Percentiles rank a stretch among this genome's conserved stretches.
phyloP scores from a whole-genome alignment of 495 filamentous ascomycete genomes.

The Penicillium steckii region DNA sequence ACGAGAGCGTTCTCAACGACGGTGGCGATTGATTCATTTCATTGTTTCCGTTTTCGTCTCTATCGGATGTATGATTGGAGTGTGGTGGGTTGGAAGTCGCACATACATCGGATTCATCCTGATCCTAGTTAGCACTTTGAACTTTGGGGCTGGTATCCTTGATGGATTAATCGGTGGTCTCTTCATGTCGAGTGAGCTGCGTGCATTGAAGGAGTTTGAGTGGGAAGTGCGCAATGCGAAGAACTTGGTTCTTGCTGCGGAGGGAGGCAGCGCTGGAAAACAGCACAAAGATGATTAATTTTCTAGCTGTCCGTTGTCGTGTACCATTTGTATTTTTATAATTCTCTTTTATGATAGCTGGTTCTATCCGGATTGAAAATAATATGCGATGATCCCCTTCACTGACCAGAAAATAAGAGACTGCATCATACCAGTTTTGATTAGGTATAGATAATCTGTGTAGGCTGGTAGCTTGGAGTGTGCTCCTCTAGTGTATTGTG shows the following conservation, averaged over 20 bases:
- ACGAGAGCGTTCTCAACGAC: slow-evolving; percentile 69
- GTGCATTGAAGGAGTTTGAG: slow-evolving; percentile 88
- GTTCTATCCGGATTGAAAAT: no score
- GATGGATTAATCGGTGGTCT: slow-evolving; percentile 84
- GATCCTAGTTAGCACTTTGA: slow-evolving; percentile 72
- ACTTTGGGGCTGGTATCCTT: slow-evolving; percentile 70
- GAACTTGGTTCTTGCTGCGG: slow-evolving; percentile 26
- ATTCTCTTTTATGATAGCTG: no score
- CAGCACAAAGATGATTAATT: no score
- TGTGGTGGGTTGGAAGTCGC: slow-evolving; percentile 75
- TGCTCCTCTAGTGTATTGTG: no score
- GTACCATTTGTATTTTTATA: no score
- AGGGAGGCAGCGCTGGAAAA: no score
- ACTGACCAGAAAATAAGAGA: no score
- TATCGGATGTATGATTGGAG: slow-evolving; percentile 69
- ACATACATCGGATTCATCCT: slow-evolving; percentile 80
- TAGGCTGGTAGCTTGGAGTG: no score
- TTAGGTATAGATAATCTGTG: no score
- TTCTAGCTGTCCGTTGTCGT: no score
- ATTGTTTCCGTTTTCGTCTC: slow-evolving; percentile 60
- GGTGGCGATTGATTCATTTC: slow-evolving; percentile 72
- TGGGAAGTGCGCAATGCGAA: slow-evolving; percentile 83
- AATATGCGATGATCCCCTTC: no score
- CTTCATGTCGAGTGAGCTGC: slow-evolving; percentile 79
- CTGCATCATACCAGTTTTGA: no score